These are phyloP conservation scores for Amniculicola lignicola DNA, from an alignment of 495 filamentous ascomycete species.

Conservation along the genomic window DNA sequence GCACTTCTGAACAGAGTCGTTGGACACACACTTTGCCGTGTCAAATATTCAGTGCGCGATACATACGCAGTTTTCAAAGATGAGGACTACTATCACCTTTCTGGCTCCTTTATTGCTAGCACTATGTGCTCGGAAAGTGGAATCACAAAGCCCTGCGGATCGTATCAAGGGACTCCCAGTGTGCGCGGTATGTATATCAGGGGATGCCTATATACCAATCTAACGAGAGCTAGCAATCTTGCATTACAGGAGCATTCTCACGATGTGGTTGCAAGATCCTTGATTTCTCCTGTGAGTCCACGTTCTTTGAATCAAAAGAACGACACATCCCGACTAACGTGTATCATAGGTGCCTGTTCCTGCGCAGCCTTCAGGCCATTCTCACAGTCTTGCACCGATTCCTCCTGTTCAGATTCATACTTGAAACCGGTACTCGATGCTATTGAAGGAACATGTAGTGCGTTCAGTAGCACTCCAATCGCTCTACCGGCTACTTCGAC, in stretches of 20 bases:
- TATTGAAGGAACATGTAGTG: background rate
- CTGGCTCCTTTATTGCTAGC: background rate
- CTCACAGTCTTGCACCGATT: background rate
- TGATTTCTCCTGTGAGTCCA: background rate
- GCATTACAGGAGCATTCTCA: constrained; percentile 2
- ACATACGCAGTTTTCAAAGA: background rate
- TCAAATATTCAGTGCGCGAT: background rate
- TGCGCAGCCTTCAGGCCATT: background rate
- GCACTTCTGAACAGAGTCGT: background rate
- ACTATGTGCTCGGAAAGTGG: background rate
- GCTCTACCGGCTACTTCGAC: no score
- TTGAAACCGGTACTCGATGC: constrained; percentile 1
- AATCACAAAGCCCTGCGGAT: background rate
- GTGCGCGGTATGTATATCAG: constrained; percentile 1
- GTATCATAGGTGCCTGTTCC: background rate
- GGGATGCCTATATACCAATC: background rate
- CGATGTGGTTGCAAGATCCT: constrained; percentile 2
- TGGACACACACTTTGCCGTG: background rate
- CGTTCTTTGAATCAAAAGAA: background rate
- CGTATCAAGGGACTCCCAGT: background rate
- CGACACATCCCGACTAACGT: background rate
- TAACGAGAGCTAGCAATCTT: background rate
- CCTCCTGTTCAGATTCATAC: constrained; percentile 7
- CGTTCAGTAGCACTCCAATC: background rate
- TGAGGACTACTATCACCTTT: background rate